A percentile compares a stretch with the other conserved stretches of the same genome.
Evolutionary conservation across 345 rosid genomes (phyloP).

Genomic region (Carallia pectinifolia): DNA sequence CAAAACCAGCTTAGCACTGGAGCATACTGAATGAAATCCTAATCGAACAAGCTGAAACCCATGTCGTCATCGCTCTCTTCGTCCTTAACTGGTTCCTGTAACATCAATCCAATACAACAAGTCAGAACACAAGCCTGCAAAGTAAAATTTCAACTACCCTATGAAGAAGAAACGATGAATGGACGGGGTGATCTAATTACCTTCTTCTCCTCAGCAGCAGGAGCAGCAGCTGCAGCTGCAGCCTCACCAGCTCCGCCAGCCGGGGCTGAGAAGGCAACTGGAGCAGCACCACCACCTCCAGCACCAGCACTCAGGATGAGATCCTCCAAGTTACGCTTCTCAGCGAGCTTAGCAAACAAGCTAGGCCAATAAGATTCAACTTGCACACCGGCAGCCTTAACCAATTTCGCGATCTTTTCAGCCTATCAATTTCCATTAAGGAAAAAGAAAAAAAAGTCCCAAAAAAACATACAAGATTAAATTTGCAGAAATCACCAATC

Average conservation of each 20-base stretch:
- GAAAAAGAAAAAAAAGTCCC: background rate
- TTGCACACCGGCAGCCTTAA: slow-evolving; percentile 54
- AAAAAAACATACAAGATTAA: background rate
- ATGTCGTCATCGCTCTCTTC: slow-evolving; percentile 85
- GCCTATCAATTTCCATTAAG: slow-evolving; percentile 36
- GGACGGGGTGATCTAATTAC: slow-evolving; percentile 20
- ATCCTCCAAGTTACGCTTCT: slow-evolving; percentile 62
- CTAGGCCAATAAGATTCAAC: slow-evolving; percentile 84
- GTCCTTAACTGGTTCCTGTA: slow-evolving; percentile 81
- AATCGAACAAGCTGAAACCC: slow-evolving; percentile 90
- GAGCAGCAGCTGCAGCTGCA: slow-evolving; percentile 52
- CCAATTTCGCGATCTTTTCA: slow-evolving; percentile 64
- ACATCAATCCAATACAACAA: background rate
- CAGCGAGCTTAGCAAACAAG: slow-evolving; percentile 75
- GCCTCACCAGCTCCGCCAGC: slow-evolving; percentile 30
- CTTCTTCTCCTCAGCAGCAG: slow-evolving; percentile 77
- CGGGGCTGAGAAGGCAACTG: slow-evolving; percentile 43
- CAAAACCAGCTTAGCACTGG: background rate
- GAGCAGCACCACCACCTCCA: slow-evolving; percentile 67
- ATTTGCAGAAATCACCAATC: background rate
- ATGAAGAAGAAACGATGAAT: background rate
- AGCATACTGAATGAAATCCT: slow-evolving; percentile 17
- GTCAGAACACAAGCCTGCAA: background rate
- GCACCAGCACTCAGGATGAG: slow-evolving; percentile 73
- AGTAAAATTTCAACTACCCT: background rate